Evolutionary conservation across 352 stramenopile species (phyloP).

Genomic region (Phytophthora hibernalis): DNA sequence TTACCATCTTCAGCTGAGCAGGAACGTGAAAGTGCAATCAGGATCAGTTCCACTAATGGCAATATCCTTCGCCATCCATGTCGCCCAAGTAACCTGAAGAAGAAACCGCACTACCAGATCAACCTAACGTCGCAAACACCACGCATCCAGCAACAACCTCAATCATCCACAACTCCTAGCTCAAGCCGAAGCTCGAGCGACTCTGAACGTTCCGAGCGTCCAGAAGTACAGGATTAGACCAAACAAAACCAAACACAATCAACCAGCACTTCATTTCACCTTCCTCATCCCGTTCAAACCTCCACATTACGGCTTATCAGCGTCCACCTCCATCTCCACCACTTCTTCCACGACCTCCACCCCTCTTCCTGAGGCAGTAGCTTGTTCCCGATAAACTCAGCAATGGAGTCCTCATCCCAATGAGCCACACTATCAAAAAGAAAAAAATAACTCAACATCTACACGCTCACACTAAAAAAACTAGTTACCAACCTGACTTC

Average conservation of each 20-base stretch:
- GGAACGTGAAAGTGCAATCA: neutral
- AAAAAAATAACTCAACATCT: conserved; percentile 3
- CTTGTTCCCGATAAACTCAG: conserved; percentile 75
- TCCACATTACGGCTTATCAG: conserved; percentile 24
- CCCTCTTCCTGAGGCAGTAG: conserved; percentile 40
- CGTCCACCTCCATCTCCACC: conserved; percentile 34
- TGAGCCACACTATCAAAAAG: conserved; percentile 70
- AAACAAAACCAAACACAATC: conserved; percentile 8
- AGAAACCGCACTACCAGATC: conserved; percentile 57
- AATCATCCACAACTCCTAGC: neutral
- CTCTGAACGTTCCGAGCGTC: conserved; percentile 24
- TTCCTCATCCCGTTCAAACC: neutral
- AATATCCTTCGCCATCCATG: conserved; percentile 39
- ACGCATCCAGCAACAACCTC: conserved; percentile 16
- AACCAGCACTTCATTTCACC: conserved; percentile 9
- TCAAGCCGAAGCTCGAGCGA: conserved; percentile 16
- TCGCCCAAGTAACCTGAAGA: conserved; percentile 40
- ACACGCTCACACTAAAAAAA: neutral
- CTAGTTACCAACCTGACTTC: conserved; percentile 59
- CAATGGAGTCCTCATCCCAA: conserved; percentile 79
- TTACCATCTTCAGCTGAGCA: neutral
- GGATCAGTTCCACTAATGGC: conserved; percentile 24
- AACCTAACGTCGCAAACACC: conserved; percentile 42
- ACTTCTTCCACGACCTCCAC: conserved; percentile 16
- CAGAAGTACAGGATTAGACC: conserved; percentile 21